Evolutionary conservation across 2,329 filamentous ascomycete species (phyloP).

Genomic region (Cladosporium cucumerinum): DNA sequence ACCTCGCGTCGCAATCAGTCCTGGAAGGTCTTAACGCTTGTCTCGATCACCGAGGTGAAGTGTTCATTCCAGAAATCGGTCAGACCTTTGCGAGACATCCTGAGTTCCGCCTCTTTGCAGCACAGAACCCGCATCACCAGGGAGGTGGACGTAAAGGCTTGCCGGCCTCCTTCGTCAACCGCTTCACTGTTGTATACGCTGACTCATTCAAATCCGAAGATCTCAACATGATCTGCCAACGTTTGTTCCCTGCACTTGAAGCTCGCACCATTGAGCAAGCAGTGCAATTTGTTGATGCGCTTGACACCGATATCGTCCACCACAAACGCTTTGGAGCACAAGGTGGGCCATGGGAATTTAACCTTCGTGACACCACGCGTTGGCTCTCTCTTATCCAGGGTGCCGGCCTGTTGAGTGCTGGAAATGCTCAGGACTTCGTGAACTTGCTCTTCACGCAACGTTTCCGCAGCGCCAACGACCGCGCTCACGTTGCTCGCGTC

Average conservation of each 20-base stretch:
- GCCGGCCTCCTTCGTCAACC: conserved; percentile 93
- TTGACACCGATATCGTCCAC: conserved; percentile 68
- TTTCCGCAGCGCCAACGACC: conserved; percentile 72
- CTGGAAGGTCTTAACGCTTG: conserved; percentile 95
- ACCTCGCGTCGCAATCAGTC: conserved; percentile 92
- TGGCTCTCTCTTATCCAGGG: conserved; percentile 58
- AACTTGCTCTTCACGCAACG: conserved; percentile 81
- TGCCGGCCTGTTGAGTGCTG: conserved; percentile 57
- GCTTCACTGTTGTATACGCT: conserved; percentile 96
- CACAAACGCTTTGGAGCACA: conserved; percentile 52
- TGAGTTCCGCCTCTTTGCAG: conserved; percentile 90
- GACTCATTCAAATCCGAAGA: conserved; percentile 83
- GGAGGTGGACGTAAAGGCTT: conserved; percentile 92
- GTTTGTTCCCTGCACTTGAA: conserved; percentile 67
- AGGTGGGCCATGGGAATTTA: conserved; percentile 91
- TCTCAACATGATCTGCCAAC: conserved; percentile 74
- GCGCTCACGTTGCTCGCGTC: conserved; percentile 60
- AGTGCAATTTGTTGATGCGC: conserved; percentile 74
- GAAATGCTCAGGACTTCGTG: conserved; percentile 68
- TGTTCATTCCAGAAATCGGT: conserved; percentile 92
- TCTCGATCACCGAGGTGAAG: conserved; percentile 90
- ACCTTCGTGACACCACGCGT: conserved; percentile 81
- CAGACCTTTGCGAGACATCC: conserved; percentile 88
- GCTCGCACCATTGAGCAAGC: conserved; percentile 60
- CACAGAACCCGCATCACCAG: conserved; percentile 96